Conservation (phyloP, 768 basidiomycete species). For the Russula olivacea region DNA sequence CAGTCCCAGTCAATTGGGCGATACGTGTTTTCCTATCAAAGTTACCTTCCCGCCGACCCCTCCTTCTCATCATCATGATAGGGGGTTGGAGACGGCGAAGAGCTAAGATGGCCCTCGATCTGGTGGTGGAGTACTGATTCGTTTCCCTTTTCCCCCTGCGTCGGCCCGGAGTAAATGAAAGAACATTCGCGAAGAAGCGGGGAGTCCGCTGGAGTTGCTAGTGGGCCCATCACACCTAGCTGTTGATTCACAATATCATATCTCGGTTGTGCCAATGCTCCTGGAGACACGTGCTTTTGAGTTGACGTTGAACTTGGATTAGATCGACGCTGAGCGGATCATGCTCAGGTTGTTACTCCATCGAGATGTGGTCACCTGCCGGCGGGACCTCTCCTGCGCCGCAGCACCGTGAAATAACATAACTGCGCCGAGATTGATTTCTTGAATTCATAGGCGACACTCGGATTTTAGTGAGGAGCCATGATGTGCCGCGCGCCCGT, state of each 20-base stretch:
- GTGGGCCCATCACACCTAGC: background rate
- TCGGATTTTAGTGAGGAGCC: no score
- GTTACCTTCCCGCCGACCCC: no score
- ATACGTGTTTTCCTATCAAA: slow-evolving; percentile 7
- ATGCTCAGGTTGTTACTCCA: no score
- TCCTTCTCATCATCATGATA: background rate
- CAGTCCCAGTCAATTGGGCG: background rate
- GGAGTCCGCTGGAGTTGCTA: background rate
- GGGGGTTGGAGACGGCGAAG: background rate
- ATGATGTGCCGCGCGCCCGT: no score
- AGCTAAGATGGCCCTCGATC: background rate
- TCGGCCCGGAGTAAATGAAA: background rate
- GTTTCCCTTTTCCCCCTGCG: background rate
- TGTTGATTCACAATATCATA: background rate
- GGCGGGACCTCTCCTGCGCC: no score
- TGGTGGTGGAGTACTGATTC: background rate
- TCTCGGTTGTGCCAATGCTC: background rate
- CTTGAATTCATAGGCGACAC: no score
- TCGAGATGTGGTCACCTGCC: no score
- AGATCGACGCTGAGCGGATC: no score
- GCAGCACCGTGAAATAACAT: no score
- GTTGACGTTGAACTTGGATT: no score
- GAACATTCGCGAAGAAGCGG: background rate
- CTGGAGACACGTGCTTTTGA: no score
- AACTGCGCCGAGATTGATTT: no score